phyloP scores from a whole-genome alignment of 2,329 filamentous ascomycete genomes.

The Chrysoporthe cubensis region DNA sequence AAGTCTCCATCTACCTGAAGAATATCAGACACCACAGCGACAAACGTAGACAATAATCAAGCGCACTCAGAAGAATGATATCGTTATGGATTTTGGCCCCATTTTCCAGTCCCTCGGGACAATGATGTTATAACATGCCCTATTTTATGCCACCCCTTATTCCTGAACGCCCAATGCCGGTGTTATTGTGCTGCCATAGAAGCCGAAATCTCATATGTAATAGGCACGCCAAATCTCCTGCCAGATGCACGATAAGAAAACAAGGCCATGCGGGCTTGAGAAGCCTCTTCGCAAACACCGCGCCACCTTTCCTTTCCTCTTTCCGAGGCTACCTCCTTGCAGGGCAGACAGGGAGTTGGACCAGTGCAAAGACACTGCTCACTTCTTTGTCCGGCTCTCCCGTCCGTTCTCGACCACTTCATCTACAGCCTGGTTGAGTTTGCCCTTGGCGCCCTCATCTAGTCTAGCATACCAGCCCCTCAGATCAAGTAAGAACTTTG shows the following conservation, averaged over 20 bases:
- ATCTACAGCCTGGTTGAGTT: slow-evolving; percentile 49
- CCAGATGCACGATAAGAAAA: background rate
- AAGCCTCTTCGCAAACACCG: background rate
- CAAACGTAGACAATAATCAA: background rate
- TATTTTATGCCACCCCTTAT: background rate
- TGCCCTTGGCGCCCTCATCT: slow-evolving; percentile 50
- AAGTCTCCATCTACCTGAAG: no score
- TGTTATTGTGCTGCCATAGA: background rate
- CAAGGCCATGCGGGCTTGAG: background rate
- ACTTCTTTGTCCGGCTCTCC: slow-evolving; percentile 23
- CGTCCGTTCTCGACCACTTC: slow-evolving; percentile 21
- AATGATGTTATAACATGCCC: background rate
- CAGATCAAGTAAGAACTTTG: slow-evolving; percentile 52
- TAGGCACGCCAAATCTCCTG: background rate
- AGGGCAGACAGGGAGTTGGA: background rate
- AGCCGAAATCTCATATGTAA: background rate
- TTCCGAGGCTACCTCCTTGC: no score
- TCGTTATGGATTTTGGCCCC: background rate
- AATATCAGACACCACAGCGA: no score
- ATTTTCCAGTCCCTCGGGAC: background rate
- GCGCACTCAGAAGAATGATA: no score
- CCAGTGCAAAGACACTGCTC: background rate
- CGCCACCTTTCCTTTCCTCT: no score
- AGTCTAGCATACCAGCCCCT: slow-evolving; percentile 54
- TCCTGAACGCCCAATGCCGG: background rate